Evolutionary conservation across 2,329 filamentous ascomycete species (phyloP), one percentile per base, ranked within the genome.

Genomic region (Monilinia vaccinii-corymbosi): DNA sequence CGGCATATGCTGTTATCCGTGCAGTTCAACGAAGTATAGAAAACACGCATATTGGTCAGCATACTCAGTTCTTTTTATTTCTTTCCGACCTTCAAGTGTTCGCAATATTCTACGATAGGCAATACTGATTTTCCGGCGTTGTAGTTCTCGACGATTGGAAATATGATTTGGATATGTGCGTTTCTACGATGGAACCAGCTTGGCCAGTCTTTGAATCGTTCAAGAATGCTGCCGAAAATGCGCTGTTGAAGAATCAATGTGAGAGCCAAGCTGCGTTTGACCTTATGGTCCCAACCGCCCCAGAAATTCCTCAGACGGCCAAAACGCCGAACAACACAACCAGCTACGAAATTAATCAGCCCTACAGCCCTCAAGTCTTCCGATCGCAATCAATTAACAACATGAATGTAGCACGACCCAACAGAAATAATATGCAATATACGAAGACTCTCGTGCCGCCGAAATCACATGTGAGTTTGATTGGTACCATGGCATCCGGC

Each of bases 1-100:
- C 70, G 58, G 71, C 71, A 18, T 68, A 73, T 71, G 62, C 69
- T 32, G 65, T 68, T 38, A 61, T 69, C 16, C 66, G 66, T 56
- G 65, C 65, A 10, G 66, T 70, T 10, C 64, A 66, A 25, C 64
- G 66, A 42, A 68, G 67, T 51, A 67, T 71, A 51, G 68, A 69
- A 13, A 67, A 64, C 32, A 68, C 66, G 0, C 67, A 70, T 40
- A 65, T 70, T 23, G 38, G 51, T 55, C n/a, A 55, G 38, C 9
- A 7, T 5, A 32, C 31, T 42, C 2, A 3, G 13, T 36, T 34
- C 5, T 45, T 44, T 23, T 34, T 7, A 6, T 18, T 34, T 4
- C 2, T 10, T 32, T 2, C 8, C 16, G 11, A 38, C 28, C 6
- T 28, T 9, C 11, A n/a, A 40, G 18, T 31, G 14, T 36, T 14